phyloP scores from a whole-genome alignment of 2,329 filamentous ascomycete species.

The Hysterium pulicare region DNA sequence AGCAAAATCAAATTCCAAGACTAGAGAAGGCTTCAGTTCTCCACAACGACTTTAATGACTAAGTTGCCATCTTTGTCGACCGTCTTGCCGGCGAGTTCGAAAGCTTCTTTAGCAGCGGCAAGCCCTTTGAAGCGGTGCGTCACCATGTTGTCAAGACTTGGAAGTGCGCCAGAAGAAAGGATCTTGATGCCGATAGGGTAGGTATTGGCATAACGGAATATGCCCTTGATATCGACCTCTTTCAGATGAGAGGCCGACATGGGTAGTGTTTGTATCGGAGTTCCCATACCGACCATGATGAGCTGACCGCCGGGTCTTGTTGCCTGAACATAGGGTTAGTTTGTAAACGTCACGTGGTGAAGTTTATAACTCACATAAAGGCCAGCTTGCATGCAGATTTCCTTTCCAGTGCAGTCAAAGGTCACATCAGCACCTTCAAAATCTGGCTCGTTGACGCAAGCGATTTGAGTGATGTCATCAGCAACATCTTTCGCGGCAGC shows the following conservation, averaged over 20 bases:
- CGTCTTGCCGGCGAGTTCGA: conserved; percentile 50
- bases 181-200: conserved; percentile 55
- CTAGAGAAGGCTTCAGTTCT: conserved; percentile 4
- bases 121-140: conserved; percentile 51
- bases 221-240: conserved; percentile 57
- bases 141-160: conserved; percentile 50
- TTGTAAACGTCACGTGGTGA: background rate
- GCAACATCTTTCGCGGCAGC: conserved; percentile 35
- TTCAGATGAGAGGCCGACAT: conserved; percentile 54
- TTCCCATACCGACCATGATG: conserved; percentile 57
- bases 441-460: conserved; percentile 33
- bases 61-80: conserved; percentile 51
- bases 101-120: conserved; percentile 49
- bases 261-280: conserved; percentile 52
- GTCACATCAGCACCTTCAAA: conserved; percentile 40
- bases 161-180: conserved; percentile 49
- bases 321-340: conserved; percentile 24
- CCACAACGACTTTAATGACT: conserved; percentile 53
- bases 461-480: conserved; percentile 33
- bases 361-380: conserved; percentile 32
- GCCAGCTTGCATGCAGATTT: conserved; percentile 42
- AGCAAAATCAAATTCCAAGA: background rate
- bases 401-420: conserved; percentile 43
- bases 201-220: conserved; percentile 54
- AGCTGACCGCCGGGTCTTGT: conserved; percentile 50